phyloP scores from a whole-genome alignment of 2,329 filamentous ascomycete species.

The Nothopassalora personata region DNA sequence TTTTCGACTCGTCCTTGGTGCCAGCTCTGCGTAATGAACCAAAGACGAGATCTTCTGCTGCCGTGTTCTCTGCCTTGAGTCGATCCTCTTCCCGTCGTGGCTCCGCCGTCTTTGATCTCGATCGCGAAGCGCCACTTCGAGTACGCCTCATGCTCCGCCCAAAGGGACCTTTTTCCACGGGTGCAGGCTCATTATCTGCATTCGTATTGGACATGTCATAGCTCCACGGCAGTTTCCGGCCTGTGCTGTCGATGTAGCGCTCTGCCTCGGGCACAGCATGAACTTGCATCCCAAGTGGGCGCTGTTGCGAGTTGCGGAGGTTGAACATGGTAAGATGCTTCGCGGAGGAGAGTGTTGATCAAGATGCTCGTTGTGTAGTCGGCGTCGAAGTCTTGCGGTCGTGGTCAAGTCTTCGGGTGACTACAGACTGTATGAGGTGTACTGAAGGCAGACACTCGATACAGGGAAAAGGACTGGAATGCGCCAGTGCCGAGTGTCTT shows the following conservation, averaged over 20 bases:
- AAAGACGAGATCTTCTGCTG: slow-evolving; percentile 46
- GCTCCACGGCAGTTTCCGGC: slow-evolving; percentile 58
- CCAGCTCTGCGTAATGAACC: slow-evolving; percentile 29
- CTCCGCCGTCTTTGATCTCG: slow-evolving; percentile 48
- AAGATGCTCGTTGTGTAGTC: too few species aligned
- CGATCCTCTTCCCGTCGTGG: slow-evolving; percentile 56
- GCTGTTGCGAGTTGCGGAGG: slow-evolving; percentile 3
- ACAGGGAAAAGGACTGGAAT: not conserved
- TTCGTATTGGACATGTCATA: slow-evolving; percentile 39
- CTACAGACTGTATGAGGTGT: too few species aligned
- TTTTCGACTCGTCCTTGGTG: slow-evolving; percentile 22
- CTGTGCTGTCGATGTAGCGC: slow-evolving; percentile 54
- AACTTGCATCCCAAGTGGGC: slow-evolving; percentile 52
- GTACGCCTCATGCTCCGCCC: slow-evolving; percentile 48
- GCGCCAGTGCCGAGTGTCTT: not conserved
- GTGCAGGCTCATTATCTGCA: slow-evolving; percentile 30
- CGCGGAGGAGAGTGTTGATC: not conserved
- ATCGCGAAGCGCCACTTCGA: slow-evolving; percentile 19
- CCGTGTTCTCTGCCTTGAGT: slow-evolving; percentile 40
- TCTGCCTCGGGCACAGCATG: slow-evolving; percentile 61
- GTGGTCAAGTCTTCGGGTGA: too few species aligned
- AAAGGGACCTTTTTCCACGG: slow-evolving; percentile 59
- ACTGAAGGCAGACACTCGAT: not conserved
- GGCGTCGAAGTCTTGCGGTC: not conserved
- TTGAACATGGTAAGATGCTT: slow-evolving; percentile 3